These are phyloP conservation scores for Fraxinus xanthoxyloides DNA, from an alignment of 305 asterid species.

Conservation along the genomic window DNA sequence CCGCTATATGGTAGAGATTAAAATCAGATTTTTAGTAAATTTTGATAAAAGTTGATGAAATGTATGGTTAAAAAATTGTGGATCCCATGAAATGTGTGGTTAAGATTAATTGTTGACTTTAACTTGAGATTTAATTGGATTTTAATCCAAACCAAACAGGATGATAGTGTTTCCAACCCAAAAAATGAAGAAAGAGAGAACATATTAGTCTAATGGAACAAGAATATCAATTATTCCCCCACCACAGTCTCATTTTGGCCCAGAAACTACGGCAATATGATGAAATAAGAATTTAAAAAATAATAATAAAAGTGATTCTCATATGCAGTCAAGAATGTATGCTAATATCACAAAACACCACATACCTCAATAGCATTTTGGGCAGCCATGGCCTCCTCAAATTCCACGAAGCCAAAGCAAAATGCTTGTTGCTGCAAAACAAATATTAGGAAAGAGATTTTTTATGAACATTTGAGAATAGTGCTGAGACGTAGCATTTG, in stretches of 20 bases:
- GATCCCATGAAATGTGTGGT: too few relatives aligned
- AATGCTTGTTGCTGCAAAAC: conserved; percentile 65
- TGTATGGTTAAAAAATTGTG: too few relatives aligned
- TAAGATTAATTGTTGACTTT: too few relatives aligned
- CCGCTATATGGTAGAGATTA: neutral
- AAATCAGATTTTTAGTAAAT: too few relatives aligned
- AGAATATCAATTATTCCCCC: neutral
- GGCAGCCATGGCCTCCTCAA: conserved; percentile 77
- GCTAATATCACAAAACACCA: conserved; percentile 8
- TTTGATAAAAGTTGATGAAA: neutral
- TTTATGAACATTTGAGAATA: neutral
- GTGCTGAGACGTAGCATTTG: neutral
- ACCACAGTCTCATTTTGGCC: neutral
- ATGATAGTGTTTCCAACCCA: neutral
- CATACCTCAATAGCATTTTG: conserved; percentile 92
- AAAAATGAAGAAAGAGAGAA: neutral
- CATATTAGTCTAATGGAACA: neutral
- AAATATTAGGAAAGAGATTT: conserved; percentile 6
- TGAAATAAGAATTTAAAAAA: neutral
- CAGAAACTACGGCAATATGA: neutral
- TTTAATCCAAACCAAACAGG: neutral
- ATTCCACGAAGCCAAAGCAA: conserved; percentile 94
- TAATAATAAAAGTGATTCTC: neutral
- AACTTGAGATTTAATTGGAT: neutral
- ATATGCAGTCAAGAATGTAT: neutral